phyloP scores from a whole-genome alignment of 139 green algal species.

The Edaphochlamys debaryana region DNA sequence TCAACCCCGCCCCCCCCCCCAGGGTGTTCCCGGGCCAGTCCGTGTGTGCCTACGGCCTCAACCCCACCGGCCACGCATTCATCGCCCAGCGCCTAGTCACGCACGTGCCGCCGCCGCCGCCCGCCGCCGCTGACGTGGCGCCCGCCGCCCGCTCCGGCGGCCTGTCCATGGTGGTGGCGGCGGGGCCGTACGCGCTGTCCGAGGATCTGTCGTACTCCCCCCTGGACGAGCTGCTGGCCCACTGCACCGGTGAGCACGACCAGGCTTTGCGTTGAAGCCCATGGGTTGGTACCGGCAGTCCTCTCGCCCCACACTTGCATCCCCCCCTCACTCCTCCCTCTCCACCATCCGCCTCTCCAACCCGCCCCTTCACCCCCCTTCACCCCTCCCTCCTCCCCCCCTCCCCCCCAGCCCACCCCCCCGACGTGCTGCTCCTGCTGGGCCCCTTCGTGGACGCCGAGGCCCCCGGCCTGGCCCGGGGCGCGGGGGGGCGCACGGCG shows the following conservation, averaged over 20 bases:
- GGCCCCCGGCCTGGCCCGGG: slow-evolving; percentile 74
- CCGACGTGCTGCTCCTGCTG: slow-evolving; percentile 85
- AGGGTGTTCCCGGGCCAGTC: slow-evolving; percentile 56
- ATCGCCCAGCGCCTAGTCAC: slow-evolving; percentile 72
- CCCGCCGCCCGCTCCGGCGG: not conserved
- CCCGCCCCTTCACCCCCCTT: no score
- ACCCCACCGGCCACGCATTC: slow-evolving; percentile 80
- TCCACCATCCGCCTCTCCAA: no score
- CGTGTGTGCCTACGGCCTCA: slow-evolving; percentile 76
- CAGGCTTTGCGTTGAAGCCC: slow-evolving; percentile 5
- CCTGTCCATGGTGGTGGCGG: slow-evolving; percentile 69
- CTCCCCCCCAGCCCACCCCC: slow-evolving; percentile 33
- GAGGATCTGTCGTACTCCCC: slow-evolving; percentile 78
- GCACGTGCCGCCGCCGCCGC: slow-evolving; percentile 52
- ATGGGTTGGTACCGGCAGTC: no score
- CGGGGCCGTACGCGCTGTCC: slow-evolving; percentile 75
- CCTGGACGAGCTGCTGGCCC: slow-evolving; percentile 79
- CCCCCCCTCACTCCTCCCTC: no score
- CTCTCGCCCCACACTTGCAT: no score
- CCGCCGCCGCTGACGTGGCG: not conserved
- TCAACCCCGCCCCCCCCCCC: not conserved
- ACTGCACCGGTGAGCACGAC: slow-evolving; percentile 48
- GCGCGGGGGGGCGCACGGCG: slow-evolving; percentile 75
- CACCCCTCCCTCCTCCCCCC: not conserved
- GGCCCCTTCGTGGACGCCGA: slow-evolving; percentile 95